Evolutionary conservation across 148 eudicot species (phyloP), one percentile per base, ranked within the genome.

Genomic region (Rhododendron ferrugineum): DNA sequence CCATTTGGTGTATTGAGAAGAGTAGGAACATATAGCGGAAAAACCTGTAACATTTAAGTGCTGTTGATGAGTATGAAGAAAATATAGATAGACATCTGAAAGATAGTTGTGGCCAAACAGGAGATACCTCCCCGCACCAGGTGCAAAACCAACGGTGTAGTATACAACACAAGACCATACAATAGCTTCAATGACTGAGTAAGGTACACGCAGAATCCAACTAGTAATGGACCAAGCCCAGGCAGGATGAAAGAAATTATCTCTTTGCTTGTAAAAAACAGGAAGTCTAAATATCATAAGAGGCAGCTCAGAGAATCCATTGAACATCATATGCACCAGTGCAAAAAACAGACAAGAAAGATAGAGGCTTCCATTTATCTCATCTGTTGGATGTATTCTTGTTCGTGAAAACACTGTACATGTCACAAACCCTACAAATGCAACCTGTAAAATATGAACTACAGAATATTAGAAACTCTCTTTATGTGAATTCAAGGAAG

Each of bases 261-360:
- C 98, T 87, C 98, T 87, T 88, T 95, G 98, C 88, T 95, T 95
- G 92, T 92, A 95, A 78, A 94, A 95, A 34, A 94, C 98, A 44
- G 98, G 98, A 78, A 95, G 96, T 82, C 96, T 89, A 80, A 90
- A 89, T 87, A 95, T 93, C 91, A 90, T 90, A 52, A 94, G 93
- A 70, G 98, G 91, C 70, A 95, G 91, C 94, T 95, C 98, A 26
- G 98, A 91, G 83, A 95, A 89, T 83, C 98, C 98, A 86, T 95
- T 95, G 88, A 95, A 95, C 93, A 95, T 81, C 93, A 95, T 91
- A 87, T 94, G 97, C 56, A 90, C 88, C 60, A 92, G 88, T 64
- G 91, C 93, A 52, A 87, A 93, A 85, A 95, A 95, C 86, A 94
- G 88, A 84, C 92, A 91, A 76, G 92, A 89, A 60, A 95, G 93